Conservation (phyloP, 176 grass and related monocot genomes). For the Zizania latifolia region DNA sequence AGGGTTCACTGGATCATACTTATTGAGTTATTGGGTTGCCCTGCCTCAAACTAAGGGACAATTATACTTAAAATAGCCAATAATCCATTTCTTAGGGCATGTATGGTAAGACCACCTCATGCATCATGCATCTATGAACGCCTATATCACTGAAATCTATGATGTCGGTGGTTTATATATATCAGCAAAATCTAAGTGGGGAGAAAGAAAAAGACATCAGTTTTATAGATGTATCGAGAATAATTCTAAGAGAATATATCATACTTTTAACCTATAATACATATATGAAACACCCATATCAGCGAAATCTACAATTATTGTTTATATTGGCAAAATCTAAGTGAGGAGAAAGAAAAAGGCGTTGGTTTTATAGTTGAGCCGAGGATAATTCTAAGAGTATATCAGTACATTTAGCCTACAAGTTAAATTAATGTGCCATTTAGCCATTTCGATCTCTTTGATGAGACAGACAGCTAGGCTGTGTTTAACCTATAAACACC, state of each 20-base stretch:
- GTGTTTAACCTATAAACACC: not conserved
- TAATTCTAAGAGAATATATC: not conserved
- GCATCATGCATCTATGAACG: too few species aligned
- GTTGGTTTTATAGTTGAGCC: not conserved
- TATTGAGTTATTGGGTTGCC: constrained; percentile 20
- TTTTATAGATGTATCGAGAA: not conserved
- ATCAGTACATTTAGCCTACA: not conserved
- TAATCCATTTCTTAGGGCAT: not conserved
- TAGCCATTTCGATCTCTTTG: not conserved
- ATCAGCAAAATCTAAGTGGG: not conserved
- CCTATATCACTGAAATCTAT: too few species aligned
- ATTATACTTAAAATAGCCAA: not conserved
- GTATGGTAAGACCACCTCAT: not conserved
- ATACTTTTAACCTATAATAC: not conserved
- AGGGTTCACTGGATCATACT: too few species aligned
- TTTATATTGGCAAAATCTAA: too few species aligned
- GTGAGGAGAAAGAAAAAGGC: not conserved
- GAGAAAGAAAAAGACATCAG: not conserved
- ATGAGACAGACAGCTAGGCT: not conserved
- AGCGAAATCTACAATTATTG: too few species aligned
- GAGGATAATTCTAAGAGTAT: not conserved
- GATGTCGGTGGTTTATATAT: too few species aligned
- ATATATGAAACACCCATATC: too few species aligned
- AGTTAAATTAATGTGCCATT: not conserved
- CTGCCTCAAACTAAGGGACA: constrained; percentile 15